Base-by-base conservation (phyloP, 2,329 filamentous ascomycete genomes). In the Neofusicoccum ribis region DNA sequence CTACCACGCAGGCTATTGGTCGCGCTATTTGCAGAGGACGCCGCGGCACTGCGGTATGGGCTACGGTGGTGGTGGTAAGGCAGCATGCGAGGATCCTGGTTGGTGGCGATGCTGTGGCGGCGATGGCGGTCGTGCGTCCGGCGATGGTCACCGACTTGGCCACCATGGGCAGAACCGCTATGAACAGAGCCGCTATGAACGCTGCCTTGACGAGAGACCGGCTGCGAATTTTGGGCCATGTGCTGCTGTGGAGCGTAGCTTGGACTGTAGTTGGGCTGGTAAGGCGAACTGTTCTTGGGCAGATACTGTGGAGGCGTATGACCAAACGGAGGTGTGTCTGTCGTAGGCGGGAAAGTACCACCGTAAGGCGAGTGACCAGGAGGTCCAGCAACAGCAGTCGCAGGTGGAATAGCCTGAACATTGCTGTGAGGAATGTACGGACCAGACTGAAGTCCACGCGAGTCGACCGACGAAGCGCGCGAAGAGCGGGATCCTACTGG, bases 11-110 rank as follows among this genome's bases (percentile, higher is more conserved):
- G 0, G 17, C 56, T 60, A 41, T 37, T 47, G 41, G 23, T 37
- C 5, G 43, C n/a, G 44, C 56, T 43, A 62, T 70, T 44, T 8
- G 31, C n/a, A 12, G 51, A 50, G 6, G 63, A 58, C 20, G 23
- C 43, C 5, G 63, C 51, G 8, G 11, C 31, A 9, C 63, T 49
- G 4, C 36, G 46, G 12, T 59, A 43, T 3, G 51, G 50, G 12
- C 23, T 54, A 34, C 52, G 63, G 34, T 58, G 70, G 27, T 31
- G 63, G 34, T 58, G 70, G 27, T 31, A 31, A 5, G 27, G 27
- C 36, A 65, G 58, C 63, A 71, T 70, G 61, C 72, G 73, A 68
- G 68, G 69, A 47, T 72, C 72, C 58, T 69, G 71, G 66, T 66
- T 71, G 23, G 72, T 70, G 56, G 74, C 68, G 44, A 69, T 69